Conservation (phyloP, 176 grass and related monocot genomes). For the Cenchrus purpureus region DNA sequence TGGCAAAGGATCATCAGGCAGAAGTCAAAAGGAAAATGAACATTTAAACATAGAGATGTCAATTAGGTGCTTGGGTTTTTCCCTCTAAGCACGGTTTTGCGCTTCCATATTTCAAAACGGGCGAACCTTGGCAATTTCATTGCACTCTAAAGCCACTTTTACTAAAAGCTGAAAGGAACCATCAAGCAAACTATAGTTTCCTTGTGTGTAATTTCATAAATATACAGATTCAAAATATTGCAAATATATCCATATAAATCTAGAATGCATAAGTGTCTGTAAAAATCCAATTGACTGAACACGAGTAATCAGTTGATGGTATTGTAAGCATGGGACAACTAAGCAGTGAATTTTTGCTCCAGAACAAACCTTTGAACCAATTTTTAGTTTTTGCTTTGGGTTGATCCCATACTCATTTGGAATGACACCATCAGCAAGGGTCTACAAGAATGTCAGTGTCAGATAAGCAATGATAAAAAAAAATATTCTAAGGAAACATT, state of each 20-base stretch:
- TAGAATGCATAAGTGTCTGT: neutral
- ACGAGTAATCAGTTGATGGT: neutral
- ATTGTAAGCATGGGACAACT: neutral
- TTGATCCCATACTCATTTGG: slow-evolving; percentile 99
- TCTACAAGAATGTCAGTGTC: slow-evolving; percentile 57
- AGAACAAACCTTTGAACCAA: slow-evolving; percentile 88
- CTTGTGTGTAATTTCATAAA: too few relatives aligned
- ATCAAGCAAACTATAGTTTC: neutral
- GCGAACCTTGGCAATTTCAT: neutral
- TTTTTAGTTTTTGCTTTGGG: slow-evolving; percentile 92
- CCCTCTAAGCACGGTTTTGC: neutral
- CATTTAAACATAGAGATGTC: neutral
- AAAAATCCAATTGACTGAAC: slow-evolving; percentile 15
- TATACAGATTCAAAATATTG: neutral
- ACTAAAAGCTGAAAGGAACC: neutral
- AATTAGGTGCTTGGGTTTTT: neutral
- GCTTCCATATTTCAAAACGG: neutral
- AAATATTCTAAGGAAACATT: slow-evolving; percentile 11
- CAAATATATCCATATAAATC: neutral
- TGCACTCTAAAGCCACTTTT: neutral
- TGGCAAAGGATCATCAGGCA: neutral
- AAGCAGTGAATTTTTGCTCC: slow-evolving; percentile 4
- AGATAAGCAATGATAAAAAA: slow-evolving; percentile 26
- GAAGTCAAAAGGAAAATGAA: neutral
- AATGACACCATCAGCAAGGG: slow-evolving; percentile 98